phyloP scores from a whole-genome alignment of 805 yeast genomes.

The Clavispora santaluciae region DNA sequence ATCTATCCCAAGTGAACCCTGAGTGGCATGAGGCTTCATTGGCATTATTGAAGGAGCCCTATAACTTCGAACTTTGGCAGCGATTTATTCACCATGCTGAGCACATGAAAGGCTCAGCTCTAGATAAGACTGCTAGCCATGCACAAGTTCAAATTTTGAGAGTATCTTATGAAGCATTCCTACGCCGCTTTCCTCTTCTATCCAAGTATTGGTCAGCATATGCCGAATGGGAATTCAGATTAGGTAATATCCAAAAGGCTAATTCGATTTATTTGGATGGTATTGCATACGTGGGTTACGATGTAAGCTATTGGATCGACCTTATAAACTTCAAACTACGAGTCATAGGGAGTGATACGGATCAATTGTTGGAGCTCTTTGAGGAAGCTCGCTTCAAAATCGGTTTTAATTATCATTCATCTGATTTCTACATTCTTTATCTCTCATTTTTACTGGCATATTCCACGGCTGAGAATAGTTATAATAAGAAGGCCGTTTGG shows the following conservation, averaged over 20 bases:
- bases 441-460: slow-evolving; percentile 37
- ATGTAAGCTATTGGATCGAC: slow-evolving; percentile 47
- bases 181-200: slow-evolving; percentile 44
- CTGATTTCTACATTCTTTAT: slow-evolving; percentile 49
- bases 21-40: slow-evolving; percentile 20
- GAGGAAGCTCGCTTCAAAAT: slow-evolving; percentile 45
- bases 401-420: slow-evolving; percentile 49
- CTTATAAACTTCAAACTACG: slow-evolving; percentile 41
- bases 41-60: slow-evolving; percentile 30
- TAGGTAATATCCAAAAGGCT: slow-evolving; percentile 39
- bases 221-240: slow-evolving; percentile 43
- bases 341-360: slow-evolving; percentile 24
- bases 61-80: slow-evolving; percentile 35
- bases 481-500: slow-evolving; percentile 30
- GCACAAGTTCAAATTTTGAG: slow-evolving; percentile 30
- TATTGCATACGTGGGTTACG: slow-evolving; percentile 36
- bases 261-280: slow-evolving; percentile 20
- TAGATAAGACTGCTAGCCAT: slow-evolving; percentile 30
- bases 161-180: slow-evolving; percentile 37
- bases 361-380: slow-evolving; percentile 31
- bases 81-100: slow-evolving; percentile 29
- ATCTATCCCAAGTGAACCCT: not conserved
- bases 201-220: slow-evolving; percentile 57
- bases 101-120: slow-evolving; percentile 19
- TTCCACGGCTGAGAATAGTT: slow-evolving; percentile 17